Conservation (phyloP, 2,329 filamentous ascomycete genomes). For the Blumeria hordei region DNA sequence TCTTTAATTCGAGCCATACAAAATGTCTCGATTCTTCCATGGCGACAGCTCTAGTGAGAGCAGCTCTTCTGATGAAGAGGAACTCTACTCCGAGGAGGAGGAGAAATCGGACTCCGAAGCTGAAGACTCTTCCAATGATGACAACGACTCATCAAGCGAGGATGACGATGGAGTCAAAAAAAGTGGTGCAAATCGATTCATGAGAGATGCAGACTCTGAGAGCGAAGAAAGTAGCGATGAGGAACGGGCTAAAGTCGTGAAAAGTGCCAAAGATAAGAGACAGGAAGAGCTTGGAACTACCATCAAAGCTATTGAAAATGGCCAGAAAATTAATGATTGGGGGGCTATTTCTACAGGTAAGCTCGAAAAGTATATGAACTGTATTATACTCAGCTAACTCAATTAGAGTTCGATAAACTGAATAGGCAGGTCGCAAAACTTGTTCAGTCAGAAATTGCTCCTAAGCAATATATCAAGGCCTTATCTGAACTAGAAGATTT, state of each 20-base stretch:
- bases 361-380: neutral
- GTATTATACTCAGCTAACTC: neutral
- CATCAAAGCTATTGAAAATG: conserved; percentile 83
- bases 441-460: conserved; percentile 49
- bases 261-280: conserved; percentile 96
- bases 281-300: conserved; percentile 79
- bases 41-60: conserved; percentile 89
- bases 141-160: conserved; percentile 33
- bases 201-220: conserved; percentile 46
- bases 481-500: conserved; percentile 84
- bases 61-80: conserved; percentile 83
- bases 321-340: conserved; percentile 95
- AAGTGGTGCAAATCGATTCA: conserved; percentile 59
- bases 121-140: conserved; percentile 24
- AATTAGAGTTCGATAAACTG: conserved; percentile 73
- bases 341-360: conserved; percentile 73
- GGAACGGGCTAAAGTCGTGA: conserved; percentile 65
- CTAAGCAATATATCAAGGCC: conserved; percentile 80
- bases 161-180: conserved; percentile 39
- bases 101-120: conserved; percentile 22
- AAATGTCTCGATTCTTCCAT: conserved; percentile 93
- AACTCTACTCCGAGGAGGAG: conserved; percentile 66
- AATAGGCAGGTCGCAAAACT: conserved; percentile 70
- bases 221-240: conserved; percentile 68
- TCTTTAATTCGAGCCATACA: too few relatives aligned